A percentile compares a stretch with the other conserved stretches of the same genome.
Conservation (phyloP, 176 grass and related monocot genomes). For the Triticum urartu region DNA sequence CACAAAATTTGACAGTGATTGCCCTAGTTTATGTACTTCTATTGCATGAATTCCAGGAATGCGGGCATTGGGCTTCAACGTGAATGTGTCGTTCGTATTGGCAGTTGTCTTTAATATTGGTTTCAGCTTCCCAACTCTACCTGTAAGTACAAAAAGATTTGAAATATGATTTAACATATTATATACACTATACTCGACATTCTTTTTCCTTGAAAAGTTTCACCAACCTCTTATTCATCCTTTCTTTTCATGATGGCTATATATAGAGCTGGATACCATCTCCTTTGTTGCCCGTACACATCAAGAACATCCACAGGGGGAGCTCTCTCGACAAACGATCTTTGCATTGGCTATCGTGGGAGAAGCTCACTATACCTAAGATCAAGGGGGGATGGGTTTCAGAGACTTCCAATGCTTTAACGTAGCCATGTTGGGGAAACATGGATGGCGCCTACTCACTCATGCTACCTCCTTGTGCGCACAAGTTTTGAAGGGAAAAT, state of each 20-base stretch:
- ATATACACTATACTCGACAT: too few relatives aligned
- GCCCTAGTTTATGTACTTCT: background rate
- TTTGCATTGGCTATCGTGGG: too few relatives aligned
- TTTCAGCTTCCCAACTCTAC: constrained; percentile 65
- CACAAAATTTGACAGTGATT: too few relatives aligned
- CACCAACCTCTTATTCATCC: background rate
- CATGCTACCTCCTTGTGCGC: too few relatives aligned
- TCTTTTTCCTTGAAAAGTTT: background rate
- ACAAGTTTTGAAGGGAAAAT: too few relatives aligned
- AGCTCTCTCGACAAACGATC: too few relatives aligned
- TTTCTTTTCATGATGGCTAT: background rate
- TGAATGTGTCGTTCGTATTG: constrained; percentile 53
- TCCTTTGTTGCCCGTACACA: constrained; percentile 71
- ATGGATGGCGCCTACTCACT: too few relatives aligned
- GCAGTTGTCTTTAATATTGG: constrained; percentile 50
- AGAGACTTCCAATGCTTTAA: too few relatives aligned
- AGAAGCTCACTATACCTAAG: too few relatives aligned
- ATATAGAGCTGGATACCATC: constrained; percentile 83
- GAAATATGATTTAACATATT: too few relatives aligned
- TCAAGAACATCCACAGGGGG: constrained; percentile 66
- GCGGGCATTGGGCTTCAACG: constrained; percentile 71
- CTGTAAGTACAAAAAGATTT: constrained; percentile 39
- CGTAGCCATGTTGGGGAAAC: too few relatives aligned
- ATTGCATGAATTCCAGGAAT: constrained; percentile 30
- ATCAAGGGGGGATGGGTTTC: too few relatives aligned